Base-by-base conservation (phyloP, 1,284 basidiomycete species). In the Mycena sp. region DNA sequence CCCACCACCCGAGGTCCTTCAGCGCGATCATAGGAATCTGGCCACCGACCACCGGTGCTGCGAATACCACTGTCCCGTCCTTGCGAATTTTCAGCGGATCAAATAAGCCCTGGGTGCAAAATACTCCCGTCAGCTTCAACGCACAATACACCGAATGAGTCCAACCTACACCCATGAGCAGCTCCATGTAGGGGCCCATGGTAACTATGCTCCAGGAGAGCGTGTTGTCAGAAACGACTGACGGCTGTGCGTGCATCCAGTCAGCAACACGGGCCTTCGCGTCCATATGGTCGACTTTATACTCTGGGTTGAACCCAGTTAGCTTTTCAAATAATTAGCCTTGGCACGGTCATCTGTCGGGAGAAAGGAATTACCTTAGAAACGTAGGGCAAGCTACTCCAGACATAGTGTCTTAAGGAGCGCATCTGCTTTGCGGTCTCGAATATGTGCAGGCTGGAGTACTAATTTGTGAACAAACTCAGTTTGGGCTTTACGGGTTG, bases 21-120 rank as follows among this genome's bases (percentile, higher is more conserved):
- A 74, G 63, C 17, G 71, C 66, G 26, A 74, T 70, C 52, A 75
- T 49, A 1, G 72, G 68, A 17, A 72, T 43, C 30, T 38, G 51
- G 11, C 67, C 71, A 17, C 68, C 60, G 1, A 53, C 70, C 11
- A 71, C 41, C 10, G 79, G 77, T 14, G 75, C 71, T 11, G 76
- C 80, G 68, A 83, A 83, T 30, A 83, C 78, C 49, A 76, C 74
- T 5, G 81, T 81, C 16, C 81, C 81, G 55, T 84, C 82, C 14
- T 67, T 65, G 29, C 76, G 77, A 50, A 73, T 64, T 52, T 78
- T 76, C 6, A 78, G 64, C 0, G 81, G 81, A 0, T 77, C 79
- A 52, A 81, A 77, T 49, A 80, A 72, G 35, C 55, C 59, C 80
- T 82, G 45, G 41, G n/a, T 40, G 51, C 16, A 17, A 17, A 17